phyloP scores from a whole-genome alignment of 495 filamentous ascomycete genomes.

The Aspergillus wentii region DNA sequence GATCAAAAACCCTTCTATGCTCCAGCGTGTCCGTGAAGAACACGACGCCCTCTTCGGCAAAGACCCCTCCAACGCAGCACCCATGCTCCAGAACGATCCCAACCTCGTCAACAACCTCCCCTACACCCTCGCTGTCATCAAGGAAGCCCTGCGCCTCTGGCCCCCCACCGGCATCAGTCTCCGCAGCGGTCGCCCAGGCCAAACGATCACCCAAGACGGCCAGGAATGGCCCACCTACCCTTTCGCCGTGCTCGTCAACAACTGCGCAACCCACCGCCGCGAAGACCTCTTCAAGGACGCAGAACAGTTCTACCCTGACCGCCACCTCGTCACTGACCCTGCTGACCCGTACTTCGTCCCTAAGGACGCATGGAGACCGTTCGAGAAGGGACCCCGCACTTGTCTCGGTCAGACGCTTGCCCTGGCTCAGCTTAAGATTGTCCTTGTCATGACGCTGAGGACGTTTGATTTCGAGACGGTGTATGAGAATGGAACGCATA shows the following conservation, averaged over 20 bases:
- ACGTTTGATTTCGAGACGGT: slow-evolving; percentile 40
- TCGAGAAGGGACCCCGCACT: slow-evolving; percentile 45
- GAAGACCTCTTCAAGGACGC: slow-evolving; percentile 5
- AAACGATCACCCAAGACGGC: background rate
- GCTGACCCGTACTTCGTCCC: slow-evolving; percentile 15
- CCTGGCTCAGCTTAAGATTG: slow-evolving; percentile 40
- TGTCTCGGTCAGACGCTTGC: slow-evolving; percentile 53
- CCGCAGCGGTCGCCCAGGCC: slow-evolving; percentile 14
- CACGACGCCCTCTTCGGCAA: slow-evolving; percentile 35
- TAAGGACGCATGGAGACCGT: slow-evolving; percentile 42
- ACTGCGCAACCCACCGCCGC: background rate
- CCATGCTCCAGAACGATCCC: slow-evolving; percentile 23
- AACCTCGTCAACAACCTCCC: slow-evolving; percentile 34
- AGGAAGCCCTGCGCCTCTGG: slow-evolving; percentile 42
- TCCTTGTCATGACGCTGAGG: slow-evolving; percentile 39
- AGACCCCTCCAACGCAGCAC: slow-evolving; percentile 14
- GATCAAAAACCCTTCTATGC: slow-evolving; percentile 31
- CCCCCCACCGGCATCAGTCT: slow-evolving; percentile 35
- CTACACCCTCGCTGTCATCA: slow-evolving; percentile 44
- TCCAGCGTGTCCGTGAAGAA: slow-evolving; percentile 35
- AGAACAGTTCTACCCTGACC: slow-evolving; percentile 19
- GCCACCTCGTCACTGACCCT: slow-evolving; percentile 7
- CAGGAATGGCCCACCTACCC: slow-evolving; percentile 2
- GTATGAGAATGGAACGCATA: slow-evolving; percentile 33
- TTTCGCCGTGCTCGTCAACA: slow-evolving; percentile 2